Conservation (phyloP, 441 rosid species). For the Jatropha multifida region DNA sequence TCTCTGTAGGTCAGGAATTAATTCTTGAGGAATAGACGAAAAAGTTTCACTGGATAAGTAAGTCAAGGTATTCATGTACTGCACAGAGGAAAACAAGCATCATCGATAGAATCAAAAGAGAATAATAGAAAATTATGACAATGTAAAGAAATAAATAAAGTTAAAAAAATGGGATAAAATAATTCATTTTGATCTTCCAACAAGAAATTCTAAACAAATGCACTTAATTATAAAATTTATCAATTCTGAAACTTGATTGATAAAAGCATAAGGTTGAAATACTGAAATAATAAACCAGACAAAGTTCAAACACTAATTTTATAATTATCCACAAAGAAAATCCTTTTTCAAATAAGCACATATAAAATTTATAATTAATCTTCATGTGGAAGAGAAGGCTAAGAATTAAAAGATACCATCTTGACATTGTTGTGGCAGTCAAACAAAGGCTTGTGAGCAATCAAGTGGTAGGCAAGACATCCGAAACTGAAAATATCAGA, state of each 20-base stretch:
- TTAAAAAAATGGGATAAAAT: too few relatives aligned
- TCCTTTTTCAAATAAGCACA: not conserved
- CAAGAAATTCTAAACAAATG: too few relatives aligned
- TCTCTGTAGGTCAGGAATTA: slow-evolving; percentile 77
- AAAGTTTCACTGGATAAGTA: slow-evolving; percentile 86
- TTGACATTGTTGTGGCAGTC: slow-evolving; percentile 95
- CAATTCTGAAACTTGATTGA: too few relatives aligned
- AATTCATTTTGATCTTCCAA: too few relatives aligned
- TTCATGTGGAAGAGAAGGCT: not conserved
- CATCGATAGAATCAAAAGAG: not conserved
- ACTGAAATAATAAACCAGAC: too few relatives aligned
- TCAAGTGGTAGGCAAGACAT: slow-evolving; percentile 85
- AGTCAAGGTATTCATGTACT: slow-evolving; percentile 92
- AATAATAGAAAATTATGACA: too few relatives aligned
- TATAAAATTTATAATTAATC: slow-evolving; percentile 12
- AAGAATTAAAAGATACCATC: slow-evolving; percentile 56
- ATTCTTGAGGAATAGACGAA: slow-evolving; percentile 73
- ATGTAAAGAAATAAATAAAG: too few relatives aligned
- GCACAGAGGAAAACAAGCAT: slow-evolving; percentile 38
- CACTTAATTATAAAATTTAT: too few relatives aligned
- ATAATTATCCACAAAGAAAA: too few relatives aligned
- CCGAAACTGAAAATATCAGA: slow-evolving; percentile 94
- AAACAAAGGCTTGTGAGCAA: slow-evolving; percentile 84
- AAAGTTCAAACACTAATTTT: too few relatives aligned
- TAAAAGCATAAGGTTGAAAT: too few relatives aligned